Percentiles rank a stretch among this genome's conserved stretches.
Conservation (phyloP, 78 protist genomes). For the Capsaspora owczarzaki region DNA sequence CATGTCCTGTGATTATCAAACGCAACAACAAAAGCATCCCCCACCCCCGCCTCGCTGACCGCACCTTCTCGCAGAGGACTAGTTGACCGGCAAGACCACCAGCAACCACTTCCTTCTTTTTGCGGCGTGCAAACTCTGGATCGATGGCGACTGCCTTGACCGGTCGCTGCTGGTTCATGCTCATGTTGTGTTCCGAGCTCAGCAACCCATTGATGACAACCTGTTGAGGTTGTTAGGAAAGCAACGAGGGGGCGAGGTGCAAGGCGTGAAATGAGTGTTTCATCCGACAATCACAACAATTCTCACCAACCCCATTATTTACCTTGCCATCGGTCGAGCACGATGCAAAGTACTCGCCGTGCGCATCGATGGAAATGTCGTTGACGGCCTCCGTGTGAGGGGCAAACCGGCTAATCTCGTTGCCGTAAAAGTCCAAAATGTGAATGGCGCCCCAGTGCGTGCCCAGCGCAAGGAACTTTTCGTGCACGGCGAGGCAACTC, state of each 20-base stretch:
- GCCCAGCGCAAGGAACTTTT: neutral
- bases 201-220: neutral
- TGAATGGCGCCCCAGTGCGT: neutral
- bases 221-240: constrained; percentile 4
- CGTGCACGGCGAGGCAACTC: neutral
- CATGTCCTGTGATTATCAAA: too few relatives aligned
- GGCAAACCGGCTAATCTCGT: neutral
- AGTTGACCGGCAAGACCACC: constrained; percentile 84
- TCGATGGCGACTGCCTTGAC: constrained; percentile 71
- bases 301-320: too few relatives aligned
- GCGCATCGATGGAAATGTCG: constrained; percentile 53
- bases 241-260: too few relatives aligned
- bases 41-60: too few relatives aligned
- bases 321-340: constrained; percentile 77
- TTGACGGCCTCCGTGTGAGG: constrained; percentile 56
- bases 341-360: constrained; percentile 78
- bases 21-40: too few relatives aligned
- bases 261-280: too few relatives aligned
- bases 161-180: constrained; percentile 30
- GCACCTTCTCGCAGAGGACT: constrained; percentile 33
- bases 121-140: constrained; percentile 53
- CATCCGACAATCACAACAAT: too few relatives aligned
- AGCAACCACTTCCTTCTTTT: constrained; percentile 41
- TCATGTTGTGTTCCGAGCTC: neutral
- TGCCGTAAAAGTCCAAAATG: neutral